Base-by-base conservation (phyloP, 2,329 filamentous ascomycete species). In the Harringtonia aguacate region DNA sequence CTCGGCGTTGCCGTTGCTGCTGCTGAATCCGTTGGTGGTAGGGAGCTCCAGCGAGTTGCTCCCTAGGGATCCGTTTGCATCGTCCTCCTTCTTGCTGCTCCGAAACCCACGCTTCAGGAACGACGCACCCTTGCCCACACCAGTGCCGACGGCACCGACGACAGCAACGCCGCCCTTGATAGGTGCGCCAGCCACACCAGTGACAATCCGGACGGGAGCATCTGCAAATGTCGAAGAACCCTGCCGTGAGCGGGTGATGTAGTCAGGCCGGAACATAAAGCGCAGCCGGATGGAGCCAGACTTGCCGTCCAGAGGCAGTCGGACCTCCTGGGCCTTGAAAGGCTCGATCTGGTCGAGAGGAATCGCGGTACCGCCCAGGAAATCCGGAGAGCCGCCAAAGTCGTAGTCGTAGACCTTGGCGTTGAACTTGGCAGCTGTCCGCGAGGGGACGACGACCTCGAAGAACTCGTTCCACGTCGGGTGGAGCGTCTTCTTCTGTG, bases 391-490 rank as follows among this genome's bases (percentile, higher is more conserved):
- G 61, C 94, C 88, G 39, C 86, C 90, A 68, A 97, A 94, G 61
- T 98, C 92, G 77, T 90, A 98, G 59, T 98, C 92, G 60, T 82
- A 94, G 3, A 97, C 81, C 45, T 86, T 84, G 56, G 87, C 79
- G 28, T 73, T 73, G 64, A 98, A 92, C 22, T 92, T 77, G 31
- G 89, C 84, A 0, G 75, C 87, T 15, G 88, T 95, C 46, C 92
- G 77, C 14, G 88, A 94, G 17, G 86, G 80, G 42, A 98, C 69
- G 1, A 80, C 71, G 1, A 86, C 73, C 61, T 95, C 89, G 56
- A 98, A 98, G 61, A 80, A 89, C 59, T 98, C 92, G 58, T 97
- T 97, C 94, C 94, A 98, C 0, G 79, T 76, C 1, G 92, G 92
- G 53, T 92, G 81, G 4, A 98, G 74, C 0, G 92, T 97, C 75